Percentiles rank a stretch among this genome's conserved stretches.
Conservation (phyloP, 2,329 filamentous ascomycete genomes). For the Talaromyces sp. region DNA sequence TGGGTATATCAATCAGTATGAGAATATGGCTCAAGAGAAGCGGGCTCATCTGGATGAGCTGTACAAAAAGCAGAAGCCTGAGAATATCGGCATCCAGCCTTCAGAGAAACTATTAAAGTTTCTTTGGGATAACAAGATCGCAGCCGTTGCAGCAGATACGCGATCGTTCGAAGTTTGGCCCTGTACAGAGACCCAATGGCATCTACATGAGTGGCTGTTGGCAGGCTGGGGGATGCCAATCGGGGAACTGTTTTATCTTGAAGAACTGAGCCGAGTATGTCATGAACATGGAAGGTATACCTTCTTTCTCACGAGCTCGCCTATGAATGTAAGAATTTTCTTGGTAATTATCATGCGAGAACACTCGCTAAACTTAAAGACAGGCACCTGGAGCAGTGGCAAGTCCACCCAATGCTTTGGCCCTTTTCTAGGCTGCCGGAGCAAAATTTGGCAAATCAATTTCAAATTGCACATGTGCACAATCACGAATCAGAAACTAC, state of each 20-base stretch:
- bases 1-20: slow-evolving; percentile 4
- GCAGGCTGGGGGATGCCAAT: slow-evolving; percentile 8
- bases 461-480: too few species aligned
- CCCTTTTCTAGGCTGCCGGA: not conserved
- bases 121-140: slow-evolving; percentile 2
- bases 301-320: slow-evolving; percentile 4
- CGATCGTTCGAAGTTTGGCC: slow-evolving; percentile 7
- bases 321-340: slow-evolving; percentile 4
- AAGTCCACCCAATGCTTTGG: slow-evolving; percentile 5
- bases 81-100: slow-evolving; percentile 6
- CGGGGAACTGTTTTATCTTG: slow-evolving; percentile 3
- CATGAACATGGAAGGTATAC: not conserved
- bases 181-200: slow-evolving; percentile 5
- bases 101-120: not conserved
- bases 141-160: slow-evolving; percentile 6
- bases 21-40: not conserved
- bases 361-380: not conserved
- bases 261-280: not conserved
- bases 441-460: too few species aligned
- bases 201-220: slow-evolving; percentile 8
- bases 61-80: slow-evolving; percentile 2
- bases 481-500: too few species aligned
- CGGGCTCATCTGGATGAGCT: not conserved
- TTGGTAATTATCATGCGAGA: not conserved
- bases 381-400: slow-evolving; percentile 5